Base-by-base conservation (phyloP, 1,284 basidiomycete genomes). In the Ceratobasidium papillatum region DNA sequence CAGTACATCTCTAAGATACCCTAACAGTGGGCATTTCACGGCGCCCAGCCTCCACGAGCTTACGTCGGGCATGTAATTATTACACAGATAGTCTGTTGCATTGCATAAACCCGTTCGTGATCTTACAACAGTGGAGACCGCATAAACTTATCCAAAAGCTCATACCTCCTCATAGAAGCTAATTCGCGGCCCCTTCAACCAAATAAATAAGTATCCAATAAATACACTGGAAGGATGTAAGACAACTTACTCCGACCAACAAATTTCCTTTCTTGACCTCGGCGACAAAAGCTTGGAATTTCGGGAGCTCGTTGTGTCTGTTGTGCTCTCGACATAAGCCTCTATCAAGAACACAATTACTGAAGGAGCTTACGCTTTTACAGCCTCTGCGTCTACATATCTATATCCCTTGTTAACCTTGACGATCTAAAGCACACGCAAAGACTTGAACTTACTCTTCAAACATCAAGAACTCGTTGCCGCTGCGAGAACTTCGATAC, bases 391-490 rank as follows among this genome's bases (percentile, higher is more conserved):
- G 27, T 36, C 51, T 12, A 5, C 25, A 30, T 51, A 65, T 22
- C 63, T 65, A 17, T 25, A n/a, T n/a, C 27, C 27, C 17, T 30
- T 49, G 9, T 25, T 7, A 30, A 4, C 19, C 8, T 19, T 1
- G 30, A 32, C 7, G 45, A 1, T 43, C 19, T 8, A 12, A 34
- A 41, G 19, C 22, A 32, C 17, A 34, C 41, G n/a, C 22, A 52
- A 25, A 19, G 30, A 30, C 22, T 34, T 9, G 36, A 25, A 65
- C 63, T 51, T 65, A 65, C 63, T 65, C 63, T 22, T 65, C 63
- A 65, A 65, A 68, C 19, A 56, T 30, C 4, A 43, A 43, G 32
- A 68, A 68, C 19, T 68, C 65, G n/a, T 68, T 56, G 2, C 65
- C 65, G n/a, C 34, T 54, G 14, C 65, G 65, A n/a, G 8, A 36